Evolutionary conservation across 2,329 filamentous ascomycete species (phyloP), one percentile per base, ranked within the genome.

Genomic region (Juglanconis sp.): DNA sequence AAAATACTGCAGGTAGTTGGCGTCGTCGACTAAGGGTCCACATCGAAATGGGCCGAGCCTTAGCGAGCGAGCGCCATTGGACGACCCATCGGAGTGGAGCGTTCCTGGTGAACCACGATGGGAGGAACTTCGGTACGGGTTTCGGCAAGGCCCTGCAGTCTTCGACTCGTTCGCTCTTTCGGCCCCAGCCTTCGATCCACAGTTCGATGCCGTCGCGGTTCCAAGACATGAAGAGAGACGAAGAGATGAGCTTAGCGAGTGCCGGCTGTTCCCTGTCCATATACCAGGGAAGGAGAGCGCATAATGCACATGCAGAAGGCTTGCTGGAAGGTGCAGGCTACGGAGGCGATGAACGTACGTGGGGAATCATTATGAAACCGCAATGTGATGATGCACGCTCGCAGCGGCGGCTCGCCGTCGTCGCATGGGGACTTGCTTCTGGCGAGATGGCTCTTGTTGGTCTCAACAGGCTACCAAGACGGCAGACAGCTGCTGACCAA

Each of bases 401-500:
- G 46, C 30, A 36, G 50, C 34, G 24, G n/a, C 4, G 11, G 36
- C 42, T 9, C 44, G 4, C 8, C 3, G 4, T 30, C 17, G 44
- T 46, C 44, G 17, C 44, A 24, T 17, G 44, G 17, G 13, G 17
- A 17, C 9, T 55, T 55, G 51, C 51, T 55, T 59, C 30, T 59
- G 57, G 31, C 32, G 36, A 40, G 30, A 55, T 36, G 35, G 32
- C 42, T 54, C 13, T 38, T 34, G 10, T 38, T 34, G 10, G 46
- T 35, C 15, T 49, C 40, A 36, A 17, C 17, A 30, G 11, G 38
- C 24, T 40, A 10, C 35, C 53, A 30, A 17, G 35, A 35, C 51
- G 57, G 51, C 44, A 51, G 36, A 35, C 44, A 50, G 56, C 51
- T 55, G 51, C 52, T 59, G 52, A 55, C 57, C 44, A 51, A 55